phyloP scores from a whole-genome alignment of 169 alveolate species.

The Eimeria praecox region DNA sequence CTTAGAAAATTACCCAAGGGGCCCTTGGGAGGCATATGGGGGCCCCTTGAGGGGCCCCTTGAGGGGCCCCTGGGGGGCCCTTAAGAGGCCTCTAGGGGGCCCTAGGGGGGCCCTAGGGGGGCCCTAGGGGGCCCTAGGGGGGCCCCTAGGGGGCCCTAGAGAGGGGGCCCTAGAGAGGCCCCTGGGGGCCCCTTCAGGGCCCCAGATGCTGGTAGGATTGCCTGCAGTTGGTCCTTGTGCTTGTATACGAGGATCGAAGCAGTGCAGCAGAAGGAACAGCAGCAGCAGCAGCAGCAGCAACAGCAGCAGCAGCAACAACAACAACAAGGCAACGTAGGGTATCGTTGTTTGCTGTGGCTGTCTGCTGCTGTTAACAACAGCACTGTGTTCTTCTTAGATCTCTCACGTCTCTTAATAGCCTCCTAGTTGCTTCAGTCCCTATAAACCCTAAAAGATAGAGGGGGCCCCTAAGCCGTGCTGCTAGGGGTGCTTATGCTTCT shows the following conservation, averaged over 20 bases:
- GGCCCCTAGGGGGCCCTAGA: not conserved
- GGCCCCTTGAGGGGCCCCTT: not conserved
- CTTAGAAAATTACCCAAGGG: not conserved
- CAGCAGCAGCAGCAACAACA: not conserved
- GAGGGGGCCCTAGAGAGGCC: no score
- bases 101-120: not conserved
- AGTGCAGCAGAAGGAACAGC: constrained; percentile 35
- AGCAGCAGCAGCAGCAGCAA: constrained; percentile 1
- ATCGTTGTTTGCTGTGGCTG: no score
- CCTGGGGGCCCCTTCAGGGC: constrained; percentile 18
- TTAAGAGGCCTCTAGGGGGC: not conserved
- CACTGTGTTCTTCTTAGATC: not conserved
- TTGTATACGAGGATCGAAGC: not conserved
- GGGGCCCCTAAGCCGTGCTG: not conserved
- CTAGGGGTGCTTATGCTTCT: not conserved
- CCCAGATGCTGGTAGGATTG: not conserved
- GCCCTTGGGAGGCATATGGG: not conserved
- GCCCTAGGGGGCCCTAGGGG: not conserved
- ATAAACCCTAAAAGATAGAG: not conserved
- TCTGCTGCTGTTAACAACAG: no score
- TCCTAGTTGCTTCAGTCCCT: not conserved
- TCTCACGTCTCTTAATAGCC: not conserved
- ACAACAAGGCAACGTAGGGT: not conserved
- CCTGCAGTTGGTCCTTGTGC: not conserved
- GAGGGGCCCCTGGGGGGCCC: not conserved